Evolutionary conservation across 2,329 filamentous ascomycete species (phyloP).

Genomic region (Lecanicillium sp.): DNA sequence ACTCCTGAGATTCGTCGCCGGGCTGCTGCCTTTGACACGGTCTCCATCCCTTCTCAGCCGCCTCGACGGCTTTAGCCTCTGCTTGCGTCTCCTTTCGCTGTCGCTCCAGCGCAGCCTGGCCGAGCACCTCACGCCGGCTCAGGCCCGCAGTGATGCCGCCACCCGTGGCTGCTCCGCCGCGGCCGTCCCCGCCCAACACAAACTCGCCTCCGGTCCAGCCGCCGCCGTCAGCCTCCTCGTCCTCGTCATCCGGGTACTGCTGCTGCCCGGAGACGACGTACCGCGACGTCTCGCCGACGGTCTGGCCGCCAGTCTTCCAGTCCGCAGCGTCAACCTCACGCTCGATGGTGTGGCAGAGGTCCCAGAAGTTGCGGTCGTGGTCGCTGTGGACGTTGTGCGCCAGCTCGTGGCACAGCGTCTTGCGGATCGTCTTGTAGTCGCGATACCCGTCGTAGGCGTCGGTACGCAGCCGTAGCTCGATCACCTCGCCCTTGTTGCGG

Average conservation of each 20-base stretch:
- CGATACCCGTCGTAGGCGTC: constrained; percentile 92
- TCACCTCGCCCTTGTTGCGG: constrained; percentile 79
- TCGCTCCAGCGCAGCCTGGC: constrained; percentile 38
- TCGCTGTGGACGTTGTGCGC: constrained; percentile 83
- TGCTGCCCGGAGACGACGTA: constrained; percentile 45
- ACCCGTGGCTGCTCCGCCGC: constrained; percentile 39
- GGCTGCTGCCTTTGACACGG: constrained; percentile 23
- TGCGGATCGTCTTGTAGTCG: constrained; percentile 85
- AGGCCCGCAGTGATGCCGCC: constrained; percentile 42
- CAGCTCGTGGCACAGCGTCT: constrained; percentile 90
- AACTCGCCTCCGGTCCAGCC: constrained; percentile 77
- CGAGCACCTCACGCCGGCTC: constrained; percentile 67
- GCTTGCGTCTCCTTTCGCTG: constrained; percentile 28
- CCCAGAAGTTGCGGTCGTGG: constrained; percentile 87
- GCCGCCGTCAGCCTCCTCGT: constrained; percentile 58
- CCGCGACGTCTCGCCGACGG: constrained; percentile 58
- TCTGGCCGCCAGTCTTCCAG: constrained; percentile 66
- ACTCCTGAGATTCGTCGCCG: constrained; percentile 9
- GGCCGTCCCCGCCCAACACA: constrained; percentile 56
- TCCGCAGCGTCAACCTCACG: constrained; percentile 75
- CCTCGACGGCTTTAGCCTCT: constrained; percentile 27
- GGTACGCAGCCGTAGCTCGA: constrained; percentile 84
- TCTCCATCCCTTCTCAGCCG: constrained; percentile 24
- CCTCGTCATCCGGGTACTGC: constrained; percentile 39
- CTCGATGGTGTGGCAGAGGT: constrained; percentile 81